These are phyloP conservation scores for Tulasnella sp. DNA, from an alignment of 768 basidiomycete species.

Conservation along the genomic window DNA sequence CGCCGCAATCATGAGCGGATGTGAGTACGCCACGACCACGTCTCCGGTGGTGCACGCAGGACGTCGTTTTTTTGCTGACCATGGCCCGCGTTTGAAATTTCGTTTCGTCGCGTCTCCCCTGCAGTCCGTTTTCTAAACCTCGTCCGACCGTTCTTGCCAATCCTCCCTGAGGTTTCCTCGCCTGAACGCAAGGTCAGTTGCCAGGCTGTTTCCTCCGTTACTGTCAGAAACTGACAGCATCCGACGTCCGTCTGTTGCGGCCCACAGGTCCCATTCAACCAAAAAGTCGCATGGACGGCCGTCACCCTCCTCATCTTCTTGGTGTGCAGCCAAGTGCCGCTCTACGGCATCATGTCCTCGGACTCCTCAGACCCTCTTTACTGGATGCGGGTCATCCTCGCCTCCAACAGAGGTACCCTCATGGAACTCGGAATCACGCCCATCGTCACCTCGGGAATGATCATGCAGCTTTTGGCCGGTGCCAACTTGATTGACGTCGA, in stretches of 20 bases:
- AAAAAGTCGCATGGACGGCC: conserved; percentile 98
- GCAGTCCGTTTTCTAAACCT: conserved; percentile 95
- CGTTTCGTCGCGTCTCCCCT: background rate
- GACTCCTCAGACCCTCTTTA: conserved; percentile 98
- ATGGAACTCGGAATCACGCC: conserved; percentile 99
- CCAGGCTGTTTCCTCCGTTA: background rate
- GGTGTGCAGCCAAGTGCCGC: conserved; percentile 97
- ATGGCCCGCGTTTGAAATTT: background rate
- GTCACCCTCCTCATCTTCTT: conserved; percentile 99
- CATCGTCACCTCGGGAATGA: conserved; percentile 98
- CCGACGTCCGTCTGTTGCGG: too few relatives aligned
- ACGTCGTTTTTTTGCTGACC: background rate
- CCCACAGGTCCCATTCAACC: conserved; percentile 88
- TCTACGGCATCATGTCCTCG: conserved; percentile 99
- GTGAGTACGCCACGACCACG: background rate
- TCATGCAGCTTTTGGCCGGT: conserved; percentile 98
- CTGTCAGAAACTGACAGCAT: too few relatives aligned
- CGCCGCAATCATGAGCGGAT: conserved; percentile 15
- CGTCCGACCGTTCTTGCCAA: conserved; percentile 94
- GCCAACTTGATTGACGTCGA: conserved; percentile 98
- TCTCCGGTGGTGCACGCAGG: too few relatives aligned
- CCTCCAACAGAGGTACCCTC: conserved; percentile 95
- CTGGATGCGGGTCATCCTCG: conserved; percentile 99
- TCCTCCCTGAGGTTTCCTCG: conserved; percentile 95
- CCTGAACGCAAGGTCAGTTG: conserved; percentile 85